Percentiles rank a stretch among this genome's conserved stretches.
Evolutionary conservation across 768 basidiomycete genomes (phyloP).

Genomic region (Hemileccinum impolitum): DNA sequence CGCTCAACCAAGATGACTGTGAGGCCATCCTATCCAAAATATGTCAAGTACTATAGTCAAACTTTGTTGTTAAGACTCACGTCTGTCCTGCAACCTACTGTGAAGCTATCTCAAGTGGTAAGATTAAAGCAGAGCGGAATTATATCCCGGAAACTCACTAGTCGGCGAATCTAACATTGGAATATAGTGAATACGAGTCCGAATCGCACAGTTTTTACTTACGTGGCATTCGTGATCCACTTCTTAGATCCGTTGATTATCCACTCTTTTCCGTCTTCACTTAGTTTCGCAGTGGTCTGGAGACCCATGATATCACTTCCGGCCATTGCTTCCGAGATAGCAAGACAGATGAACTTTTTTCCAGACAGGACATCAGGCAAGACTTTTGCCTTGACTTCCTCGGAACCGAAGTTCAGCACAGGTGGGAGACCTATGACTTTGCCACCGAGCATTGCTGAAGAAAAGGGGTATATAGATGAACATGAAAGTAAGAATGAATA

Average conservation of each 20-base stretch:
- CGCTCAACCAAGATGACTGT: slow-evolving; percentile 68
- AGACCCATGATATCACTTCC: slow-evolving; percentile 67
- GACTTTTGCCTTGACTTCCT: slow-evolving; percentile 47
- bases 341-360: slow-evolving; percentile 70
- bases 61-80: slow-evolving; percentile 24
- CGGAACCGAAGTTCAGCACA: slow-evolving; percentile 62
- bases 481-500: background rate
- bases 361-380: slow-evolving; percentile 52
- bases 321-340: slow-evolving; percentile 75
- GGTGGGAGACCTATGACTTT: slow-evolving; percentile 70
- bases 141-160: slow-evolving; percentile 13
- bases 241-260: slow-evolving; percentile 76
- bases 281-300: slow-evolving; percentile 58
- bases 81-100: slow-evolving; percentile 54
- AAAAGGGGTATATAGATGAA: background rate
- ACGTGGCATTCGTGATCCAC: slow-evolving; percentile 63
- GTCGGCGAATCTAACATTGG: slow-evolving; percentile 39
- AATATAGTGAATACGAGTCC: slow-evolving; percentile 1
- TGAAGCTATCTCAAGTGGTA: slow-evolving; percentile 45
- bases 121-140: background rate
- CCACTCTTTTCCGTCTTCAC: slow-evolving; percentile 64
- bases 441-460: slow-evolving; percentile 46
- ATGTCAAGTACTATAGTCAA: slow-evolving; percentile 22
- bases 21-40: slow-evolving; percentile 44
- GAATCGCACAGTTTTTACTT: slow-evolving; percentile 13